Evolutionary conservation across 2,329 filamentous ascomycete species (phyloP), one percentile per base, ranked within the genome.

Genomic region (Arachnopeziza araneosa): DNA sequence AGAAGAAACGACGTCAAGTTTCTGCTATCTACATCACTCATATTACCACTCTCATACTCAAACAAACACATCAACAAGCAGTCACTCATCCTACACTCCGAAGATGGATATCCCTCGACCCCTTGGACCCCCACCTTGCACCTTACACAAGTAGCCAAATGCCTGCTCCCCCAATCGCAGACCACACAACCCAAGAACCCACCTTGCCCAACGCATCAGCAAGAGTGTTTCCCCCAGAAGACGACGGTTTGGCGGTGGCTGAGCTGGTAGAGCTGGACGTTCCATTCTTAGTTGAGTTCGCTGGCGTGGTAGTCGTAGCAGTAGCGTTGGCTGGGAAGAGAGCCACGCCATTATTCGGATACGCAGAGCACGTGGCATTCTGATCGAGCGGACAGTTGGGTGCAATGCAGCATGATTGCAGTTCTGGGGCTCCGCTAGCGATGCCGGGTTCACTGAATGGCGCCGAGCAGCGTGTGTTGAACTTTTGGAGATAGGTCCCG

Each of bases 391-490:
- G 36, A 44, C 36, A 44, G 17, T 12, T 44, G 17, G 36, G 36
- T 3, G 36, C 36, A 44, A 44, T 12, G 17, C 36, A 44, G 17
- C 36, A 44, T 4, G 36, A 44, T 44, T 44, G 36, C 12, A 44
- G 17, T 14, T 44, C 17, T 6, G 36, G 5, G 4, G 36, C 36
- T 14, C 36, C 36, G 36, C 36, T 44, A 44, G 36, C 36, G 17
- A 44, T 44, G 4, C 36, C 36, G 36, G 36, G 36, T 17, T 14
- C 36, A 12, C 36, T 12, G 2, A 75, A 72, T 32, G 77, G 69
- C 1, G 80, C 75, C 2, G 75, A 69, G 73, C 83, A 86, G 59
- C 76, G 75, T 68, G 78, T 74, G 61, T 76, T 79, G 71, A 86
- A 86, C 30, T 71, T 69, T 60, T 73, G 76, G 49, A 86, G 77